These are phyloP conservation scores for Lachnum nothofagi DNA, from an alignment of 2,329 filamentous ascomycete species.

Conservation along the genomic window DNA sequence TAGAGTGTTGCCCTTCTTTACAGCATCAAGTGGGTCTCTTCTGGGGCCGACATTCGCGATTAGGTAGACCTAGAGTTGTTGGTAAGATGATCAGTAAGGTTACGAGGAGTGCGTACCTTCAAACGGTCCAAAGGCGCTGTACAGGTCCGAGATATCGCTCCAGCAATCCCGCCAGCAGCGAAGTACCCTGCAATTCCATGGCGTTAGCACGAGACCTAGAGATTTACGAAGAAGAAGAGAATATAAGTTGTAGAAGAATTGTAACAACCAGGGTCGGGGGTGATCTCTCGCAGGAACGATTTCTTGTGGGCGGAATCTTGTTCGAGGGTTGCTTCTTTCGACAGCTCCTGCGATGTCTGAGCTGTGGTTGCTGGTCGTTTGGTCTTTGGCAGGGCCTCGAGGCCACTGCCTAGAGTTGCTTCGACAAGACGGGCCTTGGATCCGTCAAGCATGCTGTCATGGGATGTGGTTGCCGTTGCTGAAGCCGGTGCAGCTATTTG, in stretches of 20 bases:
- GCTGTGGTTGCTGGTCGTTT: background rate
- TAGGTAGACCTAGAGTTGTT: constrained; percentile 62
- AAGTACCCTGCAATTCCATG: constrained; percentile 68
- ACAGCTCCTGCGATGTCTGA: constrained; percentile 4
- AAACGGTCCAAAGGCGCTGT: constrained; percentile 94
- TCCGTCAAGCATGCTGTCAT: constrained; percentile 14
- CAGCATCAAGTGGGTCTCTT: constrained; percentile 56
- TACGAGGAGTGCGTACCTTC: constrained; percentile 45
- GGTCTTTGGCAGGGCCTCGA: background rate
- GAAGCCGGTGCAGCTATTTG: no score
- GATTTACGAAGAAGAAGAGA: background rate
- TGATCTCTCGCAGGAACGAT: constrained; percentile 33
- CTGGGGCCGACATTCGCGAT: constrained; percentile 77
- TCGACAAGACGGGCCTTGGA: constrained; percentile 15
- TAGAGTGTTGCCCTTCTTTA: constrained; percentile 64
- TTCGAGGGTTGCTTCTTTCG: constrained; percentile 15
- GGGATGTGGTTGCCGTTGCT: constrained; percentile 2
- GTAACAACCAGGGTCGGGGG: constrained; percentile 62
- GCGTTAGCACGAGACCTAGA: background rate
- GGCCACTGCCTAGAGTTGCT: constrained; percentile 3
- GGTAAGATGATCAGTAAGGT: background rate
- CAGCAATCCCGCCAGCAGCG: constrained; percentile 87
- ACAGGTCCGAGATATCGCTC: constrained; percentile 88
- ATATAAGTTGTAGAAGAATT: constrained; percentile 5
- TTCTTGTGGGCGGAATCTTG: constrained; percentile 17